These are phyloP conservation scores for Shiraia sp. DNA, from an alignment of 2,329 filamentous ascomycete species.

Conservation along the genomic window DNA sequence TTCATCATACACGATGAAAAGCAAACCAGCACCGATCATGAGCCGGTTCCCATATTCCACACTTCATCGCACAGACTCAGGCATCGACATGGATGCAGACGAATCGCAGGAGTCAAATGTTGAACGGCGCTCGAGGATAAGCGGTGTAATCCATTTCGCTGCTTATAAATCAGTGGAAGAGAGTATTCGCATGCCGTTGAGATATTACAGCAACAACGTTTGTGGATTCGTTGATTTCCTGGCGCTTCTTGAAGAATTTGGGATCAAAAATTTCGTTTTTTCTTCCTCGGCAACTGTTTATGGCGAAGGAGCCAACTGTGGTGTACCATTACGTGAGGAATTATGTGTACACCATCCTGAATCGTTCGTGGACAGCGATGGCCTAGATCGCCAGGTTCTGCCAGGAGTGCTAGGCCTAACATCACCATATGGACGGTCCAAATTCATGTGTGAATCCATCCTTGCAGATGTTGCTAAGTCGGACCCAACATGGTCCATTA, in stretches of 20 bases:
- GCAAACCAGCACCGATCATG: conserved; percentile 14
- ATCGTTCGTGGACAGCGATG: conserved; percentile 49
- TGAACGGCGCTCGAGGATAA: conserved; percentile 54
- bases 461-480: conserved; percentile 64
- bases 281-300: conserved; percentile 71
- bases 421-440: conserved; percentile 68
- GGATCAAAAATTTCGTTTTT: conserved; percentile 69
- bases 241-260: conserved; percentile 59
- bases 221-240: conserved; percentile 65
- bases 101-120: conserved; percentile 22
- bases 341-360: conserved; percentile 58
- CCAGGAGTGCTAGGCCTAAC: conserved; percentile 62
- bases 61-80: conserved; percentile 36
- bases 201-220: conserved; percentile 71
- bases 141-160: conserved; percentile 70
- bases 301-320: conserved; percentile 51
- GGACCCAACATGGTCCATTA: conserved; percentile 65
- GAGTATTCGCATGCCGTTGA: conserved; percentile 62
- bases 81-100: conserved; percentile 34
- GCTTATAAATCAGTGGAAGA: conserved; percentile 69
- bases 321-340: conserved; percentile 59
- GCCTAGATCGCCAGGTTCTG: conserved; percentile 47
- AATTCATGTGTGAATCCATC: conserved; percentile 70
- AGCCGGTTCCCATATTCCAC: conserved; percentile 33
- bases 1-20: conserved; percentile 27